phyloP scores from a whole-genome alignment of 2,329 filamentous ascomycete species.

The Ophiostoma fasciatum region DNA sequence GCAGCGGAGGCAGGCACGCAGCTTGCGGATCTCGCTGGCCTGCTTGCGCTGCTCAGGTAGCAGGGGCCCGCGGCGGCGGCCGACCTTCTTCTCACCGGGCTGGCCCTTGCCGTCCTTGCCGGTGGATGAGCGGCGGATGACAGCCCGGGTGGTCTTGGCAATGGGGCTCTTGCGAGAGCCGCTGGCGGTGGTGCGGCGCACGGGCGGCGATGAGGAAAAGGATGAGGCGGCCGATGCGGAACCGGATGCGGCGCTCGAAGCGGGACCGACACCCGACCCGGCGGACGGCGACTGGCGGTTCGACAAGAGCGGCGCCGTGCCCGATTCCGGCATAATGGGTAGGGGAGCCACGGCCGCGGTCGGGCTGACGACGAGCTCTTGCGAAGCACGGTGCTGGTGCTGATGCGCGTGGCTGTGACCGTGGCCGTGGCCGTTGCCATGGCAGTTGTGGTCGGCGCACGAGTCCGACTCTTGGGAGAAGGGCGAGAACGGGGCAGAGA shows the following conservation, averaged over 20 bases:
- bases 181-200: slow-evolving; percentile 51
- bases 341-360: too few relatives aligned
- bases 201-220: slow-evolving; percentile 46
- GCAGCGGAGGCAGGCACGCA: slow-evolving; percentile 85
- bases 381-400: slow-evolving; percentile 23
- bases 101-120: slow-evolving; percentile 62
- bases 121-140: slow-evolving; percentile 62
- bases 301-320: too few relatives aligned
- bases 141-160: slow-evolving; percentile 68
- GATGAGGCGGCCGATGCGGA: slow-evolving; percentile 18
- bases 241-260: neutral
- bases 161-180: slow-evolving; percentile 62
- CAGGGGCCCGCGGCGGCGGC: slow-evolving; percentile 76
- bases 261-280: slow-evolving; percentile 38
- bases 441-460: slow-evolving; percentile 29
- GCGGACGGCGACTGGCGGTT: slow-evolving; percentile 43
- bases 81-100: slow-evolving; percentile 72
- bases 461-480: slow-evolving; percentile 38
- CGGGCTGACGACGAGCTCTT: too few relatives aligned
- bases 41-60: slow-evolving; percentile 90
- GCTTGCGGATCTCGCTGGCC: slow-evolving; percentile 89
- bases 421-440: slow-evolving; percentile 10
- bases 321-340: too few relatives aligned
- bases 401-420: slow-evolving; percentile 33
- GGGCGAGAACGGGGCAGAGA: slow-evolving; percentile 50